A percentile compares a stretch with the other conserved stretches of the same genome.
phyloP scores from a whole-genome alignment of 331 rosid genomes.

The Quercus lobata region DNA sequence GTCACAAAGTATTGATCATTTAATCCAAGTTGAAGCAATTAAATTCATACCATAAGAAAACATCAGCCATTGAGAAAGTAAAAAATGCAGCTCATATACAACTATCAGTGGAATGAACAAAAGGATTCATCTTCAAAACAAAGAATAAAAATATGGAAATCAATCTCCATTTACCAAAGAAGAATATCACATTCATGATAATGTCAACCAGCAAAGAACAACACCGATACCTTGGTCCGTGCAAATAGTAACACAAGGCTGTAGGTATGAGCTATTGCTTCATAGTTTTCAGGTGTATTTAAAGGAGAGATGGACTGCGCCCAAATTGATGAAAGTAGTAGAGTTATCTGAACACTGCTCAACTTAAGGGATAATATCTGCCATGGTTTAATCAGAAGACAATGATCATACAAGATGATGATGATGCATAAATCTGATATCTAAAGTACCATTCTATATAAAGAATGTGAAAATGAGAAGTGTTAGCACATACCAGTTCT shows the following conservation, averaged over 20 bases:
- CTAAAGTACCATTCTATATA: no score
- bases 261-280: slow-evolving; percentile 85
- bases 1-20: no score
- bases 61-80: no score
- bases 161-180: no score
- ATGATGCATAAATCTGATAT: neutral
- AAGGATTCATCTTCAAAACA: no score
- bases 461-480: slow-evolving; percentile 2
- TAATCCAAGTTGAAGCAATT: no score
- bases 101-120: no score
- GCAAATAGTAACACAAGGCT: slow-evolving; percentile 76
- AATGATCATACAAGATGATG: slow-evolving; percentile 4
- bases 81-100: no score
- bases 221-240: slow-evolving; percentile 61
- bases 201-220: neutral
- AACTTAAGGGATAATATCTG: slow-evolving; percentile 51
- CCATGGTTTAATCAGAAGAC: slow-evolving; percentile 36
- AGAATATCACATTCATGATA: no score
- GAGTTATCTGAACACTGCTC: slow-evolving; percentile 71
- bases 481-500: slow-evolving; percentile 51
- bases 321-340: slow-evolving; percentile 79
- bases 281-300: slow-evolving; percentile 84
- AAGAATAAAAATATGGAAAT: no score
- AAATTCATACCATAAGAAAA: no score
- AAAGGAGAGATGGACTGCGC: slow-evolving; percentile 68